Conservation (phyloP, 163 green algal species). For the Chlorella variabilis region DNA sequence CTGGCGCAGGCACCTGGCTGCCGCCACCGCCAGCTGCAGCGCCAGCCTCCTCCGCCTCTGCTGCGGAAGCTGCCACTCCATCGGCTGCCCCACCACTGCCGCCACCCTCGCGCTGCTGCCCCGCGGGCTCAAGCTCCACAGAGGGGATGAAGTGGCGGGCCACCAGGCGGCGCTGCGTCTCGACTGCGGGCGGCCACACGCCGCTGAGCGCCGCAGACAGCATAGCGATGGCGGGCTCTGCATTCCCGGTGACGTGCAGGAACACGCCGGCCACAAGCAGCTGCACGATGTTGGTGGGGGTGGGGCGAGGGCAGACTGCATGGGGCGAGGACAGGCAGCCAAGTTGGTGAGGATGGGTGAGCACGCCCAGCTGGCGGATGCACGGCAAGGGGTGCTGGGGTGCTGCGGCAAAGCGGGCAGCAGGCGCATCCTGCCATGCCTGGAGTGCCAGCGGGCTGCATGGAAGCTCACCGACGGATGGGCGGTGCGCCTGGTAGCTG, state of each 20-base stretch:
- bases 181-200: constrained; percentile 8
- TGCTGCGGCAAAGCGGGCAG: neutral
- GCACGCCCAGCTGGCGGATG: neutral
- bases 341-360: neutral
- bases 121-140: too few relatives aligned
- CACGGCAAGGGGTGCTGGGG: neutral
- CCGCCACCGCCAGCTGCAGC: too few relatives aligned
- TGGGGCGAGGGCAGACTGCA: constrained; percentile 20
- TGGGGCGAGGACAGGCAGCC: neutral
- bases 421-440: too few relatives aligned
- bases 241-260: constrained; percentile 27
- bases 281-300: constrained; percentile 24
- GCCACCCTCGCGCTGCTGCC: too few relatives aligned
- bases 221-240: constrained; percentile 17
- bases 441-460: neutral
- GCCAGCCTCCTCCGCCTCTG: too few relatives aligned
- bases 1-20: too few relatives aligned
- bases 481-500: constrained; percentile 16
- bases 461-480: constrained; percentile 22
- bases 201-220: constrained; percentile 24
- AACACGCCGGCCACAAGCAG: constrained; percentile 11
- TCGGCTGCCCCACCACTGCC: too few relatives aligned
- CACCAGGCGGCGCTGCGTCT: constrained; percentile 26
- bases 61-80: too few relatives aligned
- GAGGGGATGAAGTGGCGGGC: constrained; percentile 6